Evolutionary conservation across 2,329 filamentous ascomycete species (phyloP).

Genomic region (Pochonia chlamydosporia): DNA sequence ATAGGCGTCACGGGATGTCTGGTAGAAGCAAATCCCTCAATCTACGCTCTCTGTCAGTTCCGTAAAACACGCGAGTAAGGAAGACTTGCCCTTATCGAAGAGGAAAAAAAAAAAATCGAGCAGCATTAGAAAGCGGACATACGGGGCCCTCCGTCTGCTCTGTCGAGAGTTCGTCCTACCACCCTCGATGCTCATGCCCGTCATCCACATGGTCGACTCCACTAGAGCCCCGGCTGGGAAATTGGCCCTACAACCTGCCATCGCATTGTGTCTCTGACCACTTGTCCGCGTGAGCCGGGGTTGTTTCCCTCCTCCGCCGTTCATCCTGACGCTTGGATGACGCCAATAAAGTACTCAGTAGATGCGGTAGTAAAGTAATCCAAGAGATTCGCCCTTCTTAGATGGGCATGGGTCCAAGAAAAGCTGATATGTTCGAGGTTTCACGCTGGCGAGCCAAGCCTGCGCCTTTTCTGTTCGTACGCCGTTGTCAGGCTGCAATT

Average conservation of each 20-base stretch:
- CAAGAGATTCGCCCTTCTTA: background rate
- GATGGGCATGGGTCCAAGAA: background rate
- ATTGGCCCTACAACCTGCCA: slow-evolving; percentile 14
- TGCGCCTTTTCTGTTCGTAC: background rate
- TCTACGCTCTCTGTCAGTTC: too few species aligned
- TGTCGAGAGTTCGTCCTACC: slow-evolving; percentile 5
- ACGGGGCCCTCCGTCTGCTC: background rate
- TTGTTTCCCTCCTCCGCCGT: slow-evolving; percentile 1
- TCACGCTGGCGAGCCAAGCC: background rate
- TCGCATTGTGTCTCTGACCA: slow-evolving; percentile 5
- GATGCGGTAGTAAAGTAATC: background rate
- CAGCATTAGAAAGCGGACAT: background rate
- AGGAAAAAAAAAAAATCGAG: background rate
- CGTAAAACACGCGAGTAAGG: background rate
- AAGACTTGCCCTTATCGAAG: background rate
- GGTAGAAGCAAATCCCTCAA: too few species aligned
- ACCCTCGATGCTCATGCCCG: slow-evolving; percentile 7
- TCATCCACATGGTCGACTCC: slow-evolving; percentile 11
- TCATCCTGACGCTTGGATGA: slow-evolving; percentile 4
- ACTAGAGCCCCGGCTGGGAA: slow-evolving; percentile 14
- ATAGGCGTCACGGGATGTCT: too few species aligned
- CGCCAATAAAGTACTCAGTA: slow-evolving; percentile 1
- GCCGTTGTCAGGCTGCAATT: background rate
- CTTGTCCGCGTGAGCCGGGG: slow-evolving; percentile 5
- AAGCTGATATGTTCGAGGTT: too few species aligned